These are phyloP conservation scores for Chaetothyriales sp. DNA, from an alignment of 2,329 filamentous ascomycete species.

Conservation along the genomic window DNA sequence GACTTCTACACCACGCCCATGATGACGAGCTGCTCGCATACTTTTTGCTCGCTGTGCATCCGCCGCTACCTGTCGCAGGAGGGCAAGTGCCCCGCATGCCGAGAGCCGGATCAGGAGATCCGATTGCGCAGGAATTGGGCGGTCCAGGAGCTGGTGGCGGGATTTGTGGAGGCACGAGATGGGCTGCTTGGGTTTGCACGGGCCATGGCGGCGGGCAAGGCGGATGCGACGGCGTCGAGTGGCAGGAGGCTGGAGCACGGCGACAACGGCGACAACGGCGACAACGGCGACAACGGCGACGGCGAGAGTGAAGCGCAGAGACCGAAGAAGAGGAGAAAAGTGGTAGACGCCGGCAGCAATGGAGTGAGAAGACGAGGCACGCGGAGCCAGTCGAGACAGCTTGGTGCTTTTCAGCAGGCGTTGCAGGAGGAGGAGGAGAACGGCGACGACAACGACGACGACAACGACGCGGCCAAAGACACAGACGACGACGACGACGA, in stretches of 20 bases:
- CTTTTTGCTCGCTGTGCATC: conserved; percentile 94
- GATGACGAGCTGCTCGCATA: conserved; percentile 87
- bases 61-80: conserved; percentile 69
- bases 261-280: too few relatives aligned
- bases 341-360: not conserved
- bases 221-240: not conserved
- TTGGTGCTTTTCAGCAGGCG: too few relatives aligned
- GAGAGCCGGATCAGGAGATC: conserved; percentile 63
- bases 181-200: not conserved
- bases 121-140: conserved; percentile 75
- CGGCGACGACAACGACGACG: conserved; percentile 28
- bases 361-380: not conserved
- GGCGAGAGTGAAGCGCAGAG: not conserved
- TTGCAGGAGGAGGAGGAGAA: not conserved
- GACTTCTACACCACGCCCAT: conserved; percentile 93
- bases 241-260: not conserved
- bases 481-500: conserved; percentile 29
- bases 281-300: not conserved
- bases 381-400: not conserved
- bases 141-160: conserved; percentile 67
- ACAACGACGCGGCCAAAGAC: too few relatives aligned
- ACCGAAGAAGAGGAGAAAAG: not conserved
- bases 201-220: too few relatives aligned
- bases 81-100: conserved; percentile 77
- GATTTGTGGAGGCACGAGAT: not conserved